phyloP scores from a whole-genome alignment of 495 filamentous ascomycete species.

The Podospora comata region DNA sequence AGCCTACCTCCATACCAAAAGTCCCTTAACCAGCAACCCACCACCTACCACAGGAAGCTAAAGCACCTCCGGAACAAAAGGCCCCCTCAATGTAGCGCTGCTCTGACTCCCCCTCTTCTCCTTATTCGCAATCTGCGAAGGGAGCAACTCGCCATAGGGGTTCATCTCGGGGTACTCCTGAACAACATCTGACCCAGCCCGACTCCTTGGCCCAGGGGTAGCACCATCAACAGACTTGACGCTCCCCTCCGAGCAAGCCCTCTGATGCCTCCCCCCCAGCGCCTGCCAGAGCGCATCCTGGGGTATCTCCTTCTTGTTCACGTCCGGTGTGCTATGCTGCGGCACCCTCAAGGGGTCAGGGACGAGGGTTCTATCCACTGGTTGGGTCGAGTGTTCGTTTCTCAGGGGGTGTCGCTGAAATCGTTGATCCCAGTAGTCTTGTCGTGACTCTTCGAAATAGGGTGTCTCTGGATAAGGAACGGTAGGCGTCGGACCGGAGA shows the following conservation, averaged over 20 bases:
- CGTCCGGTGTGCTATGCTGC: neutral
- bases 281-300: neutral
- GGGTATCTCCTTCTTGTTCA: neutral
- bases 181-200: neutral
- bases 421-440: conserved; percentile 3
- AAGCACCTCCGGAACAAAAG: conserved; percentile 10
- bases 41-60: neutral
- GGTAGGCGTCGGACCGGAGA: neutral
- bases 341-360: neutral
- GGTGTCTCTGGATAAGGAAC: conserved; percentile 1
- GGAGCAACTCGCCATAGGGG: conserved; percentile 9
- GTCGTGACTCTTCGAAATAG: conserved; percentile 8
- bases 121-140: neutral
- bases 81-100: conserved; percentile 14
- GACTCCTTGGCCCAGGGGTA: too few species aligned
- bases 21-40: too few species aligned
- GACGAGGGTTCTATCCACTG: neutral
- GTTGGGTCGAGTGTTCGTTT: conserved; percentile 8
- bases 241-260: neutral
- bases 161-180: conserved; percentile 25
- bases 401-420: neutral
- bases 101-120: neutral
- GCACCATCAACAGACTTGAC: neutral
- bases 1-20: too few species aligned
- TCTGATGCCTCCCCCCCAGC: neutral